These are phyloP conservation scores for Trametes polyzona DNA, from an alignment of 1,284 basidiomycete species.

Conservation along the genomic window DNA sequence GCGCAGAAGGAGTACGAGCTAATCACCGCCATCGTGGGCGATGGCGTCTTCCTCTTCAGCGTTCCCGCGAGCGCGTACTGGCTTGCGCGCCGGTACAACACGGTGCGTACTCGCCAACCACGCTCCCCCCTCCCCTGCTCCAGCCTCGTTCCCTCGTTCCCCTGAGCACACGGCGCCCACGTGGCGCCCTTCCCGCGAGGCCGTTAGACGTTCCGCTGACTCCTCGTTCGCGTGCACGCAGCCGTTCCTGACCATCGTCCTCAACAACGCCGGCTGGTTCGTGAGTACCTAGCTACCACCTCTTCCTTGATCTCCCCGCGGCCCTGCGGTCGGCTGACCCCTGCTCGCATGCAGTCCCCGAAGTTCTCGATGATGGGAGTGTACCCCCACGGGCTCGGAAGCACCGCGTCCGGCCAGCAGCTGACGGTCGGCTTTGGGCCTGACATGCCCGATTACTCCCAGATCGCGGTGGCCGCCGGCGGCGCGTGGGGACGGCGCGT, in stretches of 20 bases:
- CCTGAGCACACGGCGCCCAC: neutral
- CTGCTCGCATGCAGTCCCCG: constrained; percentile 49
- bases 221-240: constrained; percentile 29
- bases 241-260: constrained; percentile 72
- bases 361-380: constrained; percentile 66
- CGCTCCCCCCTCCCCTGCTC: neutral
- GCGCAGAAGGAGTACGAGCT: constrained; percentile 48
- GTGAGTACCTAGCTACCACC: constrained; percentile 36
- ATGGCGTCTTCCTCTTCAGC: constrained; percentile 70
- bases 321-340: constrained; percentile 2
- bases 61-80: constrained; percentile 69
- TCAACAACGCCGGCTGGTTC: constrained; percentile 76
- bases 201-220: neutral
- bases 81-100: constrained; percentile 70
- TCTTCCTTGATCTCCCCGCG: constrained; percentile 25
- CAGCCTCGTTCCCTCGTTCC: no score
- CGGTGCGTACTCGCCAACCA: constrained; percentile 56
- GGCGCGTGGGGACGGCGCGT: constrained; percentile 65
- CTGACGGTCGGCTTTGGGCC: constrained; percentile 71
- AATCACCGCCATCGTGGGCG: constrained; percentile 62
- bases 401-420: constrained; percentile 46
- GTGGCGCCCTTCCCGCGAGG: neutral
- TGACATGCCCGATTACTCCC: constrained; percentile 60
- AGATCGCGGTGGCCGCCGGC: constrained; percentile 65
- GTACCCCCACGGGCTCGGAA: constrained; percentile 62